Conservation (phyloP, 176 grass and related monocot species). For the Paspalum notatum region DNA sequence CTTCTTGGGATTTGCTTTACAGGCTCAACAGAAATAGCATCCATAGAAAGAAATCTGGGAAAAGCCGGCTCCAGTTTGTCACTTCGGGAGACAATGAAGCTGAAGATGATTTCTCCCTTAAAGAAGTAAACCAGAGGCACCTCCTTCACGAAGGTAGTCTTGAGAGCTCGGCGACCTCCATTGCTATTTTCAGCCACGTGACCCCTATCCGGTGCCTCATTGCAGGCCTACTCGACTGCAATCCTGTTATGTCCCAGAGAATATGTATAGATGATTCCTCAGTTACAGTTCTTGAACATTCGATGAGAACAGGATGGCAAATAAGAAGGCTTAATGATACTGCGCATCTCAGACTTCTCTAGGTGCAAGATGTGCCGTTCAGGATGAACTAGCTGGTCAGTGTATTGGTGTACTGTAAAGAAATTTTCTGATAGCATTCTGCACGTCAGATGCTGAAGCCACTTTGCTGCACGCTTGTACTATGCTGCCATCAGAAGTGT, state of each 20-base stretch:
- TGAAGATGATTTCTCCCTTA: slow-evolving; percentile 73
- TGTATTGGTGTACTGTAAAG: slow-evolving; percentile 29
- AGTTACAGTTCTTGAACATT: slow-evolving; percentile 77
- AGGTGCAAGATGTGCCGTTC: slow-evolving; percentile 20
- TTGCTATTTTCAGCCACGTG: slow-evolving; percentile 78
- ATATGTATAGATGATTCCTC: slow-evolving; percentile 88
- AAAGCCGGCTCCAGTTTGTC: slow-evolving; percentile 86
- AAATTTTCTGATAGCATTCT: slow-evolving; percentile 20
- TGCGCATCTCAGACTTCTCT: slow-evolving; percentile 84
- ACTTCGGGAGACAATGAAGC: slow-evolving; percentile 68
- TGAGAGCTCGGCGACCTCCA: slow-evolving; percentile 39
- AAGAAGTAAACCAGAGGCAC: slow-evolving; percentile 51
- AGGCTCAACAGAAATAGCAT: slow-evolving; percentile 67
- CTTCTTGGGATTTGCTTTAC: slow-evolving; percentile 59
- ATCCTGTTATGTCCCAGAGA: slow-evolving; percentile 62
- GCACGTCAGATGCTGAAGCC: not conserved
- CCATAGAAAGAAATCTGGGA: slow-evolving; percentile 81
- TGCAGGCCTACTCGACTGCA: slow-evolving; percentile 69
- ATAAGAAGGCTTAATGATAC: slow-evolving; percentile 87
- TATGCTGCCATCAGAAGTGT: not conserved
- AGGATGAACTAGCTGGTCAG: not conserved
- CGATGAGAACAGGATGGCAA: slow-evolving; percentile 73
- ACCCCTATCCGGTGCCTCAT: slow-evolving; percentile 73
- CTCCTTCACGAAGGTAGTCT: slow-evolving; percentile 47
- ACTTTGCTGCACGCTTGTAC: not conserved